Evolutionary conservation across 257 asterid species (phyloP).

Genomic region (Vinca minor): DNA sequence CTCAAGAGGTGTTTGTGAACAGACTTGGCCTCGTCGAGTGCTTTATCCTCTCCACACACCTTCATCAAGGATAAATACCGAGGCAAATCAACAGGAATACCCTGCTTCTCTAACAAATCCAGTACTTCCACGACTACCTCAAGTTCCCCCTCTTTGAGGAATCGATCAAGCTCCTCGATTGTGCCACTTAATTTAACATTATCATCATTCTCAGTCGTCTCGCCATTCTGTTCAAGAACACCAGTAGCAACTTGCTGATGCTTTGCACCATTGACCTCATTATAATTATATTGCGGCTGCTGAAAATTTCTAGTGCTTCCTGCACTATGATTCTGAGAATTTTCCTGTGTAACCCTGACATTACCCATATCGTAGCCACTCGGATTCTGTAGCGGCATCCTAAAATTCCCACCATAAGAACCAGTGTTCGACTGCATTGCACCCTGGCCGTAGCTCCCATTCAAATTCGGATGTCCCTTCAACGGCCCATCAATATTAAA

Average conservation of each 20-base stretch:
- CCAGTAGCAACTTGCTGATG: constrained; percentile 22
- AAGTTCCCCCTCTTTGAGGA: constrained; percentile 39
- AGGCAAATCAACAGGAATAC: constrained; percentile 42
- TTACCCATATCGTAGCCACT: constrained; percentile 16
- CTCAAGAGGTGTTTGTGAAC: constrained; percentile 53
- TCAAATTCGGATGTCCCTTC: constrained; percentile 15
- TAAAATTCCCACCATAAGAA: constrained; percentile 18
- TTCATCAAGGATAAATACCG: constrained; percentile 44
- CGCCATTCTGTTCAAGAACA: constrained; percentile 18
- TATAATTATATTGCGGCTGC: constrained; percentile 11
- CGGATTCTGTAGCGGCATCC: constrained; percentile 18
- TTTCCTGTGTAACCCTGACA: constrained; percentile 15
- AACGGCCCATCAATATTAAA: not conserved
- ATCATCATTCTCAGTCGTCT: constrained; percentile 19
- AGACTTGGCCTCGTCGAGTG: constrained; percentile 50
- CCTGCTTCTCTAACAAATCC: constrained; percentile 37
- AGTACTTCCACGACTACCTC: constrained; percentile 55
- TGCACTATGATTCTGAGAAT: constrained; percentile 13
- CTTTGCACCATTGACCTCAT: constrained; percentile 19
- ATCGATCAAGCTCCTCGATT: constrained; percentile 51
- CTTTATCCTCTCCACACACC: constrained; percentile 54
- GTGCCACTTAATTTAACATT: constrained; percentile 22
- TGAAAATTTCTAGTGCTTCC: constrained; percentile 16
- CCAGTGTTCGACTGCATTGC: constrained; percentile 2
- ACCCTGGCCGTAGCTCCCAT: constrained; percentile 11